Evolutionary conservation across 1,284 basidiomycete species (phyloP), one percentile per base, ranked within the genome.

Genomic region (Austropuccinia psidii): DNA sequence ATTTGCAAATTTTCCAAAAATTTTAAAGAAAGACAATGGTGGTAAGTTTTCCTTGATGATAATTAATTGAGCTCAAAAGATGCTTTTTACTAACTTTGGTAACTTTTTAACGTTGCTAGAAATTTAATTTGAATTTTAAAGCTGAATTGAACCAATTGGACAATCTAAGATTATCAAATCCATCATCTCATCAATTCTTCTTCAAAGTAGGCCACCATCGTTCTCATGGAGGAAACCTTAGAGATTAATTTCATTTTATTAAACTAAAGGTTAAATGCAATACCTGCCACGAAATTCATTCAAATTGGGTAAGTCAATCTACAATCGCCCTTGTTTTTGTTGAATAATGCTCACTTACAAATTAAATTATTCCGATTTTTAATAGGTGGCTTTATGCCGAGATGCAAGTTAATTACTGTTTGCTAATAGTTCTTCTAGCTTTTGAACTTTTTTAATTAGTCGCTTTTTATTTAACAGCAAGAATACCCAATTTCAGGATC

Each of bases 261-360:
- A 5, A 4, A 55, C n/a, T 31, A 29, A 29, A 72, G 69, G 69
- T 72, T 27, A 57, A 72, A 72, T 72, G 69, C 33, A 31, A 29
- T 17, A 58, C 43, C 33, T 72, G 69, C 62, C 58, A 47, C 31
- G 69, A 72, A 31, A 45, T 72, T 41, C 69, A 72, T 37, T 24
- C 37, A 5, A 72, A 72, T 72, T 72, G 69, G 69, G 69, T 72
- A 6, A 54, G 57, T 69, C 39, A n/a, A 5, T 21, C 9, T 61
- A 21, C 35, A 41, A n/a, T 17, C 21, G 27, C 21, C 49, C 21
- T 52, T 21, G 17, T n/a, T 13, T 21, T 24, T 21, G 9, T n/a
- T 15, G 49, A 24, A 21, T n/a, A 52, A 13, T 9, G 19, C 11
- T n/a, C 19, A 9, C 21, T 24, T 52, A 52, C 21, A 11, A 13